These are phyloP conservation scores for Melampsora americana DNA, from an alignment of 1,284 basidiomycete genomes.

Conservation along the genomic window DNA sequence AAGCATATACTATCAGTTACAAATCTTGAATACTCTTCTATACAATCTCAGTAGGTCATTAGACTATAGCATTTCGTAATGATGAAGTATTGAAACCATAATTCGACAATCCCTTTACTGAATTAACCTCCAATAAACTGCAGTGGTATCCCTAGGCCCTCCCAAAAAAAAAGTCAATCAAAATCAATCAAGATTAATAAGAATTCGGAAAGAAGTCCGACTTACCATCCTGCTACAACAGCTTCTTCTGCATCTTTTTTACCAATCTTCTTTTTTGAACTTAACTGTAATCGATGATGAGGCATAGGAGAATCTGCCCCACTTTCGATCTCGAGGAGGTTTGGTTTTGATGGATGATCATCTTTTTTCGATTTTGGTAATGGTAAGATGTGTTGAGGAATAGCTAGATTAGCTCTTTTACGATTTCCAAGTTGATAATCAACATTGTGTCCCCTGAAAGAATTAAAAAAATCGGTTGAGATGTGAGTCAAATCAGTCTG, in stretches of 20 bases:
- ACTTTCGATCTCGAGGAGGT: constrained; percentile 51
- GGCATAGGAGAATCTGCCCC: constrained; percentile 54
- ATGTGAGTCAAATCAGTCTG: neutral
- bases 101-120: neutral
- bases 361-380: constrained; percentile 58
- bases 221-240: neutral
- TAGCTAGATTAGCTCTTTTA: constrained; percentile 68
- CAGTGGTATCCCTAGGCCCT: neutral
- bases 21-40: no score
- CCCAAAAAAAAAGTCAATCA: neutral
- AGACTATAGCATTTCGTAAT: no score
- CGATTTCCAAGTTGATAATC: constrained; percentile 81
- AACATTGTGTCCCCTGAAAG: constrained; percentile 58
- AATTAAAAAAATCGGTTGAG: neutral
- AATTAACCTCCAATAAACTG: neutral
- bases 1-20: no score
- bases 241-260: constrained; percentile 56
- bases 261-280: constrained; percentile 57
- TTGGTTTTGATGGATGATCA: neutral
- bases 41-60: no score
- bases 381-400: constrained; percentile 63
- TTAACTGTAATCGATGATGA: constrained; percentile 56
- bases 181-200: neutral
- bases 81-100: no score
- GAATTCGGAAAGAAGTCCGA: neutral